These are phyloP conservation scores for Drosera spatulata DNA, from an alignment of 179 eudicot genomes.

Conservation along the genomic window DNA sequence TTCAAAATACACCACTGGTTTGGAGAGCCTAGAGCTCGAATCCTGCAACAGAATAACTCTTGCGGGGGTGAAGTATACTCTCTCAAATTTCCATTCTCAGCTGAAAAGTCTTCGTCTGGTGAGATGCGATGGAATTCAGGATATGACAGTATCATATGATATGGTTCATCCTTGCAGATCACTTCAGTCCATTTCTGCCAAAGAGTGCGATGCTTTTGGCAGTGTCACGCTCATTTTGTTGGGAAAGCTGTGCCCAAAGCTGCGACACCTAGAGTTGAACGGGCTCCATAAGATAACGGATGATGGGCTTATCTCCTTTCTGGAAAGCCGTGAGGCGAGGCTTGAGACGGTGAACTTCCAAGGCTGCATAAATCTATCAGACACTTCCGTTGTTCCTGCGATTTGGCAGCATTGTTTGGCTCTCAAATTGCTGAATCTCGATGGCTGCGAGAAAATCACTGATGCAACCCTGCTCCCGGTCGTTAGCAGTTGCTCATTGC, in stretches of 20 bases:
- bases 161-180: conserved; percentile 28
- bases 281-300: conserved; percentile 62
- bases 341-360: conserved; percentile 57
- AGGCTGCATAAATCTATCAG: conserved; percentile 10
- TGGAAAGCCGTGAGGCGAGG: conserved; percentile 35
- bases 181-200: conserved; percentile 45
- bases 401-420: conserved; percentile 52
- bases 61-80: conserved; percentile 30
- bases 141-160: conserved; percentile 12
- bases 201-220: conserved; percentile 51
- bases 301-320: conserved; percentile 44
- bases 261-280: conserved; percentile 54
- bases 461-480: conserved; percentile 6
- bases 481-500: conserved; percentile 25
- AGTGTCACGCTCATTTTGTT: conserved; percentile 39
- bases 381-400: conserved; percentile 25
- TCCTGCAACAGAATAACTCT: conserved; percentile 52
- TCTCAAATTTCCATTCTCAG: conserved; percentile 28
- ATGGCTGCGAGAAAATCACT: conserved; percentile 3
- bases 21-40: conserved; percentile 63
- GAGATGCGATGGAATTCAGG: conserved; percentile 61
- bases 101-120: conserved; percentile 53
- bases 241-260: conserved; percentile 53
- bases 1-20: conserved; percentile 30
- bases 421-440: conserved; percentile 48